Percentiles rank a stretch among this genome's conserved stretches.
Conservation (phyloP, 306 rosid genomes). For the Prunus fruticosa region DNA sequence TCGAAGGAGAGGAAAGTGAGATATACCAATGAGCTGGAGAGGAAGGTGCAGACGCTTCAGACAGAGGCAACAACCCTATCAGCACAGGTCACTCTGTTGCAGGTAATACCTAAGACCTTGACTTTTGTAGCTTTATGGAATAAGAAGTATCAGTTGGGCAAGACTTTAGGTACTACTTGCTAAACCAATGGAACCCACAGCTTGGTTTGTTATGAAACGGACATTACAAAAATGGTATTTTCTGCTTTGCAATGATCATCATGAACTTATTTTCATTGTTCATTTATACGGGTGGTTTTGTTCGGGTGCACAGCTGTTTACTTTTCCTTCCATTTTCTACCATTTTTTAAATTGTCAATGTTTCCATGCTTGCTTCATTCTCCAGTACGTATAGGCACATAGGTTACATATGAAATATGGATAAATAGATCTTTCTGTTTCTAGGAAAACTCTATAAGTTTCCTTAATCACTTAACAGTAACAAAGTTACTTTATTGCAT, state of each 20-base stretch:
- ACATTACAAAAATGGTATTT: neutral
- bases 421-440: neutral
- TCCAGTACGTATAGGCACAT: neutral
- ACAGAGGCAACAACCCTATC: conserved; percentile 93
- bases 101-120: conserved; percentile 46
- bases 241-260: neutral
- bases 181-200: neutral
- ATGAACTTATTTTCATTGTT: neutral
- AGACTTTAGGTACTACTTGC: conserved; percentile 8
- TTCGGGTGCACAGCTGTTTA: neutral
- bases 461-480: no score
- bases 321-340: neutral
- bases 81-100: conserved; percentile 85
- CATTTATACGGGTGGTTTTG: neutral
- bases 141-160: conserved; percentile 11
- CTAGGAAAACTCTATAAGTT: neutral
- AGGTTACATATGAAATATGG: neutral
- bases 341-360: neutral
- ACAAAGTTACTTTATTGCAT: neutral
- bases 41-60: conserved; percentile 96
- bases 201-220: conserved; percentile 15
- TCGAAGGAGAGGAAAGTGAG: conserved; percentile 95
- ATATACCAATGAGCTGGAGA: conserved; percentile 85
- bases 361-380: neutral
- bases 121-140: conserved; percentile 7